phyloP scores from a whole-genome alignment of 176 grass and related monocot species.

The Eremochloa ophiuroides region DNA sequence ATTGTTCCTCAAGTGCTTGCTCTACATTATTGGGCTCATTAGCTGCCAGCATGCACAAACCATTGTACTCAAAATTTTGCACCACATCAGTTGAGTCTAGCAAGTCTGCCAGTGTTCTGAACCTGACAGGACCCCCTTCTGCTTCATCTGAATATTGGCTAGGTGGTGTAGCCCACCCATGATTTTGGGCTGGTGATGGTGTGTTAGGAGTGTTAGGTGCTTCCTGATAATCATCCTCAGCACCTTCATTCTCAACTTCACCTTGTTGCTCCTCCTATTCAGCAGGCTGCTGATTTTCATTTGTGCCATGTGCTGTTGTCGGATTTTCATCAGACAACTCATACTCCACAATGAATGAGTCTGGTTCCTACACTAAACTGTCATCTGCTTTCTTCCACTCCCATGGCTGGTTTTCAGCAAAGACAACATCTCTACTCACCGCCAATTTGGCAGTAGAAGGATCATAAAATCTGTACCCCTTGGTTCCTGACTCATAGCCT shows the following conservation, averaged over 20 bases:
- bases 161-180: background rate
- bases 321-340: accelerated
- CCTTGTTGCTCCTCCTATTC: accelerated
- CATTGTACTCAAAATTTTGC: background rate
- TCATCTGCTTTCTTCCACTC: background rate
- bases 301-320: background rate
- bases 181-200: accelerated
- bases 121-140: background rate
- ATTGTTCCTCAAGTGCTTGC: background rate
- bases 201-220: no score
- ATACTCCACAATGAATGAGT: accelerated
- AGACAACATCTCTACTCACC: no score
- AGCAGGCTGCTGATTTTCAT: no score
- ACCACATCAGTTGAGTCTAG: background rate
- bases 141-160: accelerated
- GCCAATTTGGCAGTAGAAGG: no score
- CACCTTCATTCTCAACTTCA: no score
- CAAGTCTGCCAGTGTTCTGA: background rate
- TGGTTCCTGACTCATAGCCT: background rate
- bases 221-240: no score
- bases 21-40: background rate
- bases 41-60: background rate
- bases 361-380: accelerated
- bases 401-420: background rate
- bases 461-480: no score